A percentile compares a stretch with the other conserved stretches of the same genome.
Conservation (phyloP, 352 stramenopile genomes). For the Pythium guiyangense region DNA sequence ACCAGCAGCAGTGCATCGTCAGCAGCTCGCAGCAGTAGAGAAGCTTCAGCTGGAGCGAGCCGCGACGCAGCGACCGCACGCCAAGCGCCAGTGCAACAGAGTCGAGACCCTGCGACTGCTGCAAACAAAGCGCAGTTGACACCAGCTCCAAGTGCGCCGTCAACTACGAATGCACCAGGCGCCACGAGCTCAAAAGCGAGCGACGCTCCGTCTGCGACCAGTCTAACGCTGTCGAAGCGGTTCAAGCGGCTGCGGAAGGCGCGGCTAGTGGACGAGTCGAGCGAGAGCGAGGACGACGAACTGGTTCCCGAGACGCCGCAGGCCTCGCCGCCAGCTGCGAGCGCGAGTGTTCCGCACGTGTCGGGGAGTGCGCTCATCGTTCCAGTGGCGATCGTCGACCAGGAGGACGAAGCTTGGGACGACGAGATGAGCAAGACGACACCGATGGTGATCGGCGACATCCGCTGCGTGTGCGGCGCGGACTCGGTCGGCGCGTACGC, state of each 20-base stretch:
- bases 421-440: conserved; percentile 4
- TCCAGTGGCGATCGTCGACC: conserved; percentile 16
- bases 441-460: conserved; percentile 30
- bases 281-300: conserved; percentile 8
- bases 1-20: neutral
- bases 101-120: neutral
- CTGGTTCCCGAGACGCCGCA: neutral
- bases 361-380: neutral
- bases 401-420: conserved; percentile 33
- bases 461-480: conserved; percentile 53
- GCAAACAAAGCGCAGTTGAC: neutral
- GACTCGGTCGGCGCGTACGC: conserved; percentile 42
- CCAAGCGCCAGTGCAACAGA: neutral
- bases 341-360: neutral
- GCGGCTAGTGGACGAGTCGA: conserved; percentile 1
- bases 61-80: neutral
- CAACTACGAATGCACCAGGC: neutral
- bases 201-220: neutral
- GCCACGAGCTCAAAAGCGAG: neutral
- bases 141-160: neutral
- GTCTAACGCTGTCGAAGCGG: neutral
- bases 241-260: conserved; percentile 14
- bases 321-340: neutral
- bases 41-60: neutral
- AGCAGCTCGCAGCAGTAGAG: neutral